Evolutionary conservation across 495 filamentous ascomycete species (phyloP), one percentile per base, ranked within the genome.

Genomic region (Aspergillus mulundensis): DNA sequence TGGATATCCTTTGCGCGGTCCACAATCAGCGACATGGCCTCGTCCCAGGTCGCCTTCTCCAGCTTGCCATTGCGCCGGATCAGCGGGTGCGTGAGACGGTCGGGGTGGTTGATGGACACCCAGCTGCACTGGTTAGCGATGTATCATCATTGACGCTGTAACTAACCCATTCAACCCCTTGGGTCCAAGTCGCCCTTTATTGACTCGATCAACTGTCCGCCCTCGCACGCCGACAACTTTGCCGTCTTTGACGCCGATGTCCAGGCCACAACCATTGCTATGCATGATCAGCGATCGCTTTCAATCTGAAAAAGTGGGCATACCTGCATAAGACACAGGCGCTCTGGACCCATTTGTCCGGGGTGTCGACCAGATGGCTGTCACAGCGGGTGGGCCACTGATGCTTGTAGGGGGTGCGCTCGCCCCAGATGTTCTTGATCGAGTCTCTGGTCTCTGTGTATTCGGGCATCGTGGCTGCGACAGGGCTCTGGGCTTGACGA

Each of bases 271-370:
- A 10, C 30, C 53, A n/a, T 47, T 55, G 43, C 53, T 55, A 38
- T 5, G 0, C 6, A 38, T 39, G 28, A 36, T 36, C 11, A 36
- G 32, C 12, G 25, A 28, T 28, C 25, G 25, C 25, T 4, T 8
- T 28, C 25, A 28, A 28, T 8, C 25, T 28, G 4, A 28, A 8
- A 3, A 28, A 28, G 8, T 28, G 25, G 3, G 25, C 25, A 36
- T 41, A 53, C 50, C 50, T 53, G 39, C 50, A 53, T 7, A 53
- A 23, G 20, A 53, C 50, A 34, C 50, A 53, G n/a, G 50, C 50
- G 14, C 50, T 53, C 23, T 53, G 50, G 15, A 44, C 50, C 50
- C 50, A 53, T 43, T 43, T 53, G 11, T 53, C 50, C 8, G 50
- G 50, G 23, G 50, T 53, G 16, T 53, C 50, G 18, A 53, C n/a